Base-by-base conservation (phyloP, 78 protist genomes). In the Dictyostelium firmibasis region DNA sequence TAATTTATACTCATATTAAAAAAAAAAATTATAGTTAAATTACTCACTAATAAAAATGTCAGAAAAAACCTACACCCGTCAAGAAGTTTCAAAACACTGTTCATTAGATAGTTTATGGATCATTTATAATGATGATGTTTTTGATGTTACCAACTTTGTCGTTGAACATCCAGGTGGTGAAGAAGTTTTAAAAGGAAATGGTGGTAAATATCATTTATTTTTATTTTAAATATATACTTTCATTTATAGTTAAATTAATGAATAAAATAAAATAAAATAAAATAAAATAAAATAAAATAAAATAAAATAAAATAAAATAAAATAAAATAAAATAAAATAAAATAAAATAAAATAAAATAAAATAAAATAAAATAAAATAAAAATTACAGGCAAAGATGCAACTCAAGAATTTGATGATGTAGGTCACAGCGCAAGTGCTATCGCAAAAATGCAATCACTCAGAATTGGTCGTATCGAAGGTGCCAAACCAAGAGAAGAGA, bases 141-240 rank as follows among this genome's bases (percentile, higher is more conserved):
- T 43, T 85, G 97, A 97, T 85, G 84, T 97, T 47, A 85, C 98
- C 1, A 94, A 96, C 35, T 97, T 95, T 77, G 83, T 91, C 47
- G 95, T 91, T 13, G 97, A 89, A 16, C 97, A 95, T 84, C 97
- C 97, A 76, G 97, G 97, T 81, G 97, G 97, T 84, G 97, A 95
- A 38, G 96, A 95, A 36, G 97, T 95, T 27, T 84, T 95, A 82
- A 64, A 85, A 53, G 97, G 76, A 18, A 88, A 53, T 38, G 97
- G 86, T 38, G 97, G 96, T 92, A 57, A 57, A 57, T 57, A 57
- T 50, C 16, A 14, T 60, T 23, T 20, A 20, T 60, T 60, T 41
- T 83, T 25, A 1, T 0, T 11, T 11, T 11, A 10, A 41, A 41
- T 9, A 1, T 41, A 41, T 41, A n/a, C 9, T 41, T 41, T 41